Base-by-base conservation (phyloP, 2,329 filamentous ascomycete genomes). In the Chaetothyriales sp. region DNA sequence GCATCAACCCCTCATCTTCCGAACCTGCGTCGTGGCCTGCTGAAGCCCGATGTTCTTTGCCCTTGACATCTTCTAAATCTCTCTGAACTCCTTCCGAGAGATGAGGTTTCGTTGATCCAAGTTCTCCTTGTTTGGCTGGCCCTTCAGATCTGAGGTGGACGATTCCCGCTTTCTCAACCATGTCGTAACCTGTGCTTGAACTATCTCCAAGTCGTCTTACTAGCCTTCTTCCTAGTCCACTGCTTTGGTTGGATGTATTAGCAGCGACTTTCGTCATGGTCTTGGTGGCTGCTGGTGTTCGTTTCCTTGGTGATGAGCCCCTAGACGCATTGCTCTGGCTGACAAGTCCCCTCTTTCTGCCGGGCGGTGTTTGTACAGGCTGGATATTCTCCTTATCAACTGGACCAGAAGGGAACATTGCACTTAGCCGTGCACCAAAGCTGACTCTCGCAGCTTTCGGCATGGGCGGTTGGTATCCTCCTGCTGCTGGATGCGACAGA, bases 61-160 rank as follows among this genome's bases (percentile, higher is more conserved):
- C 28, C 10, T 32, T 2, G 8, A 12, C 28, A 32, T 8, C 8
- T 2, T 32, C 28, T 32, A 32, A 3, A 32, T 32, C 28, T 32
- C 28, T 10, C 28, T 32, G 7, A 8, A 12, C 7, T 12, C 10
- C 28, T 32, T 32, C 2, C 28, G 28, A 32, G 10, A 32, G 28
- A 32, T 12, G 28, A 10, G 28, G 8, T 2, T 8, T 32, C 28
- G 8, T 32, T 8, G 7, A 32, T 12, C 28, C 8, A 9, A 12
- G 28, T 5, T 10, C 28, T 32, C 28, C 52, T 46, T 57, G 55
- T 47, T 57, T 54, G 2, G 20, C 47, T 25, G 55, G 55, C 6
- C 51, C 55, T 22, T 48, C 46, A 42, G 52, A 47, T 8, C 49
- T 50, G 36, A 57, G 53, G 28, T 53, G 50, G 5, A 57, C 45